A percentile compares a stretch with the other conserved stretches of the same genome.
Conservation (phyloP, 2,329 filamentous ascomycete genomes). For the Colletotrichum sidae region DNA sequence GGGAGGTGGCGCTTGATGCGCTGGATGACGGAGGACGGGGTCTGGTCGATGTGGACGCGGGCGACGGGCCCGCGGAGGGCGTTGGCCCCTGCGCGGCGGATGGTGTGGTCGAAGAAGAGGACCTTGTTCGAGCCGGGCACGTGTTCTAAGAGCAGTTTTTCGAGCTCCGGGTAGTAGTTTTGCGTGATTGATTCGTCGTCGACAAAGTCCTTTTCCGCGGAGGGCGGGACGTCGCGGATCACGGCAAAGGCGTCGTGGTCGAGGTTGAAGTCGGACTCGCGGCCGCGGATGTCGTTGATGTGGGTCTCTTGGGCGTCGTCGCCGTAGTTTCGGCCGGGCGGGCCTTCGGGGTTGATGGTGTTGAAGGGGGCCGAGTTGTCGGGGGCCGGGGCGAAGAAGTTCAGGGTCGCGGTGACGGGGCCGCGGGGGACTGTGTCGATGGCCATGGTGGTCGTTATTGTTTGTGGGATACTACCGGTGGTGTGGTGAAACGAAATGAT, state of each 20-base stretch:
- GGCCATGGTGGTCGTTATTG: constrained; percentile 47
- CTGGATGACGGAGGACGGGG: constrained; percentile 70
- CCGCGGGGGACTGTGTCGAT: constrained; percentile 64
- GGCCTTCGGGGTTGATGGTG: constrained; percentile 74
- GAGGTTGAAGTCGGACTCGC: constrained; percentile 73
- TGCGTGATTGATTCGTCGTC: constrained; percentile 76
- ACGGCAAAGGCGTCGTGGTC: constrained; percentile 82
- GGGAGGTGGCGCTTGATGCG: constrained; percentile 77
- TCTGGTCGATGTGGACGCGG: constrained; percentile 87
- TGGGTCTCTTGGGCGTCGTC: constrained; percentile 61
- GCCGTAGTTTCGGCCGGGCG: constrained; percentile 74
- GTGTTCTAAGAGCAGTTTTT: constrained; percentile 74
- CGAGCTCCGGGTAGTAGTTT: constrained; percentile 88
- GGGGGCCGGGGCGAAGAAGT: constrained; percentile 72
- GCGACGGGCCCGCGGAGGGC: constrained; percentile 77
- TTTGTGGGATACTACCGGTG: constrained; percentile 1
- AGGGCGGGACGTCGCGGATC: constrained; percentile 67
- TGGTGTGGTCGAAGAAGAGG: constrained; percentile 88
- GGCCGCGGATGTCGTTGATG: constrained; percentile 80
- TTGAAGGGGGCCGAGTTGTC: constrained; percentile 73
- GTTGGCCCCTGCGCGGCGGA: constrained; percentile 73
- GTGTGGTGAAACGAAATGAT: background rate
- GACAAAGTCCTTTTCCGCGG: constrained; percentile 69
- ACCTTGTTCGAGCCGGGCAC: constrained; percentile 76
- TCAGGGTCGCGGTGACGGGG: constrained; percentile 69